Evolutionary conservation across 352 stramenopile species (phyloP).

Genomic region (Globisporangium carolinianum): DNA sequence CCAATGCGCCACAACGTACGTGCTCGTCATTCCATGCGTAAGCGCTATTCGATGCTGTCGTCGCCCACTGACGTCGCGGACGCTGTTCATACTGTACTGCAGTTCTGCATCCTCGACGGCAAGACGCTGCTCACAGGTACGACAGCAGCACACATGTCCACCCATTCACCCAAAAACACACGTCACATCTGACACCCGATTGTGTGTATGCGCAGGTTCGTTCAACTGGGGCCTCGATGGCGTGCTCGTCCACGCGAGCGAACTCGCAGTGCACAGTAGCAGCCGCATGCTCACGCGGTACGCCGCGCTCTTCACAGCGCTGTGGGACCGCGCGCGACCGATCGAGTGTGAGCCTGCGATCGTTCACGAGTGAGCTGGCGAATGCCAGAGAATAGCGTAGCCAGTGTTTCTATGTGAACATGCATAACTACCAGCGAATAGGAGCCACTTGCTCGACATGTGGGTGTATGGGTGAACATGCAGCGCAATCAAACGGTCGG

Average conservation of each 20-base stretch:
- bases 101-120: not conserved
- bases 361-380: not conserved
- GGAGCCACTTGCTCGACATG: too few species aligned
- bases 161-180: too few species aligned
- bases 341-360: not conserved
- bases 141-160: too few species aligned
- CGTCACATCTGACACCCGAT: not conserved
- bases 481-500: too few species aligned
- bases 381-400: too few species aligned
- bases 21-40: not conserved
- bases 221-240: slow-evolving; percentile 1
- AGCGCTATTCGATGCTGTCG: not conserved
- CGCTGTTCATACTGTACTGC: not conserved
- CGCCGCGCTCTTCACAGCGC: not conserved
- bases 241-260: not conserved
- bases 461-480: too few species aligned
- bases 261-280: not conserved
- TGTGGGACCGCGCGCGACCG: not conserved
- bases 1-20: slow-evolving; percentile 1
- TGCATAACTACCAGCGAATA: too few species aligned
- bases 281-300: not conserved
- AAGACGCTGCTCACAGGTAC: not conserved
- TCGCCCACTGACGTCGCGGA: not conserved
- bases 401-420: too few species aligned
- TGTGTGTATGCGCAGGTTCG: not conserved